Conservation (phyloP, 176 grass and related monocot species). For the Coix lacrymajobi region DNA sequence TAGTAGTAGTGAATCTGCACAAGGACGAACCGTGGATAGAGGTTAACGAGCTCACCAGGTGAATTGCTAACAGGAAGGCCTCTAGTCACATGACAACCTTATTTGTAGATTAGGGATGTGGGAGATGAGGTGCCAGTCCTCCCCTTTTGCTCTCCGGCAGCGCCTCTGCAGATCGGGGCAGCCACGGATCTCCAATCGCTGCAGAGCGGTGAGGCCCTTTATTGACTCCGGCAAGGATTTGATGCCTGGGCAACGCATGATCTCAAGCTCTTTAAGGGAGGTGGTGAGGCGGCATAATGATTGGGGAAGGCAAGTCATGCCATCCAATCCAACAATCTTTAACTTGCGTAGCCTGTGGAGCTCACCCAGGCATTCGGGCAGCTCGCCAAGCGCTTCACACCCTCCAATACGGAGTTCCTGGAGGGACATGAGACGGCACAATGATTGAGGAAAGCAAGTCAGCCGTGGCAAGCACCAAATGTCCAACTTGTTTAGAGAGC, state of each 20-base stretch:
- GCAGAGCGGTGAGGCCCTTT: too few species aligned
- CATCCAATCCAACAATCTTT: accelerated
- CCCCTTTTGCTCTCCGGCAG: not conserved
- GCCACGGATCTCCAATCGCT: too few species aligned
- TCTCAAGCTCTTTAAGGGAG: too few species aligned
- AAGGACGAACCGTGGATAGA: not conserved
- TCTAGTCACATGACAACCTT: too few species aligned
- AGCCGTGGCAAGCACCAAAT: not conserved
- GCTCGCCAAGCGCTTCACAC: not conserved
- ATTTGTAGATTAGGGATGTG: not conserved
- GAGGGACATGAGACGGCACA: not conserved
- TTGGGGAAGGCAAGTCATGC: not conserved
- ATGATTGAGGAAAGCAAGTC: not conserved
- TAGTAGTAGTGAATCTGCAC: not conserved
- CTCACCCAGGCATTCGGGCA: not conserved
- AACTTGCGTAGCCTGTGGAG: not conserved
- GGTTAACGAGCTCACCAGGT: not conserved
- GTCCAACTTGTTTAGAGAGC: not conserved
- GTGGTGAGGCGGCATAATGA: too few species aligned
- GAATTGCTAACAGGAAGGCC: not conserved
- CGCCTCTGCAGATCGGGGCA: too few species aligned
- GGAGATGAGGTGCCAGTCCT: not conserved
- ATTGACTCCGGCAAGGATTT: too few species aligned
- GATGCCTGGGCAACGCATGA: too few species aligned
- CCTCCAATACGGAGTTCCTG: not conserved